Conservation (phyloP, 2,329 filamentous ascomycete genomes). For the Aspergillus sp. region DNA sequence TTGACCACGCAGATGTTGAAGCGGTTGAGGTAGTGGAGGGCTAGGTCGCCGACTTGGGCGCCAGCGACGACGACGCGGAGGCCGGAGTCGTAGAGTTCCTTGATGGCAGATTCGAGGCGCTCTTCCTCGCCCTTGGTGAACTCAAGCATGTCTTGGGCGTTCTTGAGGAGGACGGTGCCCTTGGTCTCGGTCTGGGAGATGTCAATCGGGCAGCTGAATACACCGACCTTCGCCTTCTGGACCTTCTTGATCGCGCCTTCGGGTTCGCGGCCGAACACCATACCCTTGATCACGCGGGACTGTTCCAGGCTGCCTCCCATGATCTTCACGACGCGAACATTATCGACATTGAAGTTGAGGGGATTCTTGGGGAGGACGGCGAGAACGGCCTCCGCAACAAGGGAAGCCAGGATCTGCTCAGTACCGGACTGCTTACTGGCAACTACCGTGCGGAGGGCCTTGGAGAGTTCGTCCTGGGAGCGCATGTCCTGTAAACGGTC, state of each 20-base stretch:
- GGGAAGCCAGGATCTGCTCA: slow-evolving; percentile 80
- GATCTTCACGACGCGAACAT: slow-evolving; percentile 98
- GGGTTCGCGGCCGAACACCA: slow-evolving; percentile 98
- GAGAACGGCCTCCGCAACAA: slow-evolving; percentile 82
- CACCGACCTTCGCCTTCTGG: slow-evolving; percentile 88
- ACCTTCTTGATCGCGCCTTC: slow-evolving; percentile 90
- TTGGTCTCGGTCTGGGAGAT: slow-evolving; percentile 97
- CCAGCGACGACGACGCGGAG: slow-evolving; percentile 89
- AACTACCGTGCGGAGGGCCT: slow-evolving; percentile 92
- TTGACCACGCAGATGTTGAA: slow-evolving; percentile 96
- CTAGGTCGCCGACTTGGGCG: slow-evolving; percentile 90
- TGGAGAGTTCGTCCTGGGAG: slow-evolving; percentile 80
- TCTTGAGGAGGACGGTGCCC: slow-evolving; percentile 94
- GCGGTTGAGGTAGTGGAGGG: slow-evolving; percentile 96
- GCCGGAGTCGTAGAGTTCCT: slow-evolving; percentile 93
- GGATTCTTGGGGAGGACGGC: slow-evolving; percentile 95
- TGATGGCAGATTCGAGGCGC: slow-evolving; percentile 87
- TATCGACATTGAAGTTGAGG: slow-evolving; percentile 96
- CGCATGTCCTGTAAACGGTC: slow-evolving; percentile 86
- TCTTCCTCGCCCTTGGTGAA: slow-evolving; percentile 96
- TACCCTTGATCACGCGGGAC: slow-evolving; percentile 91
- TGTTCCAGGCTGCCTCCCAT: slow-evolving; percentile 97
- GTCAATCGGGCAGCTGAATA: slow-evolving; percentile 95
- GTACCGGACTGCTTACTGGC: slow-evolving; percentile 95
- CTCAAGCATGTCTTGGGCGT: slow-evolving; percentile 97